phyloP scores from a whole-genome alignment of 768 basidiomycete species.

The Strobilomyces dryophilus region DNA sequence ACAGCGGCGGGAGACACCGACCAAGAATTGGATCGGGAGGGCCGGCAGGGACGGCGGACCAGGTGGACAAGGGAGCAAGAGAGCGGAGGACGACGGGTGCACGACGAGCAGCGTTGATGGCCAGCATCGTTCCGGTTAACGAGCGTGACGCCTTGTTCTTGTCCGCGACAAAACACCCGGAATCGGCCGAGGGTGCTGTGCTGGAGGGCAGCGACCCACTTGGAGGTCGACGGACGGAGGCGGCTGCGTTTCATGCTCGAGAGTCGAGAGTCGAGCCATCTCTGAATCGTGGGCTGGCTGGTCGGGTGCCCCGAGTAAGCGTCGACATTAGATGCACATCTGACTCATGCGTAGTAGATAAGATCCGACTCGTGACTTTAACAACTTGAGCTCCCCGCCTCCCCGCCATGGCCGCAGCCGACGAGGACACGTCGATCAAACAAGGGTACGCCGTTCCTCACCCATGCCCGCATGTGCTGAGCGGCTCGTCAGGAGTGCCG shows the following conservation, averaged over 20 bases:
- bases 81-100: constrained; percentile 37
- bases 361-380: not conserved
- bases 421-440: not conserved
- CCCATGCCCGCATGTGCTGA: not conserved
- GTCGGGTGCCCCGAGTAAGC: too few species aligned
- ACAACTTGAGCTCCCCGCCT: not conserved
- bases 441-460: constrained; percentile 1
- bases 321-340: too few species aligned
- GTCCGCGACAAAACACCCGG: constrained; percentile 3
- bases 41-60: constrained; percentile 80
- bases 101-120: constrained; percentile 40
- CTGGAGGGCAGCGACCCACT: not conserved
- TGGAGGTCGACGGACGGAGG: not conserved
- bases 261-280: too few species aligned
- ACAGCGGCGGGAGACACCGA: constrained; percentile 30
- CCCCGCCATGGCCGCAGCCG: not conserved
- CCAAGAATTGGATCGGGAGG: constrained; percentile 94
- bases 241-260: too few species aligned
- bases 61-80: constrained; percentile 56
- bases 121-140: constrained; percentile 32
- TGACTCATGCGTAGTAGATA: too few species aligned
- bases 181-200: constrained; percentile 10
- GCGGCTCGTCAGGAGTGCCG: constrained; percentile 2
- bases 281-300: too few species aligned
- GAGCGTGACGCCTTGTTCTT: not conserved